phyloP scores from a whole-genome alignment of 176 grass and related monocot species.

The Eremochloa ophiuroides region DNA sequence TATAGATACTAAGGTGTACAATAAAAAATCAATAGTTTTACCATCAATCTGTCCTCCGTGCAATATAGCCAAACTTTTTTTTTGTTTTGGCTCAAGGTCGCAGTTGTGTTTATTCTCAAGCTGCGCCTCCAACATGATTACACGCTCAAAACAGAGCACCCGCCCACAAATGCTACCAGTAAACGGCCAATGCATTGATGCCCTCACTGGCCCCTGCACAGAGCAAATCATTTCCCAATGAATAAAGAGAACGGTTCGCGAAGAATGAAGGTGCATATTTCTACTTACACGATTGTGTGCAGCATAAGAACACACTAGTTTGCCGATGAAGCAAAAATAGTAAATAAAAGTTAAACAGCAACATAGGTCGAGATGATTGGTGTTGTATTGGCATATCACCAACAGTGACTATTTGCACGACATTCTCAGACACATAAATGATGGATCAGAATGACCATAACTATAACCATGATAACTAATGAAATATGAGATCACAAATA shows the following conservation, averaged over 20 bases:
- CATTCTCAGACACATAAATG: background rate
- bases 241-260: background rate
- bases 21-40: background rate
- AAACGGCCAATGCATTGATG: background rate
- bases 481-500: background rate
- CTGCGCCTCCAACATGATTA: background rate
- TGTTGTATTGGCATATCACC: background rate
- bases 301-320: background rate
- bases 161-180: background rate
- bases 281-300: background rate
- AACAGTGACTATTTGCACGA: background rate
- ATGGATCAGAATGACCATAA: background rate
- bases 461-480: background rate
- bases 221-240: slow-evolving; percentile 8
- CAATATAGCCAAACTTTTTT: background rate
- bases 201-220: slow-evolving; percentile 42
- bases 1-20: background rate
- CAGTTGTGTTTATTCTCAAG: background rate
- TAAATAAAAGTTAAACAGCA: background rate
- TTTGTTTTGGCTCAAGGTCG: background rate
- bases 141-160: background rate
- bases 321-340: background rate
- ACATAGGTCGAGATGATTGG: background rate
- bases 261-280: background rate
- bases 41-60: background rate